Conservation (phyloP, 1,139 yeast species). For the Tardiomyces digboiensis region DNA sequence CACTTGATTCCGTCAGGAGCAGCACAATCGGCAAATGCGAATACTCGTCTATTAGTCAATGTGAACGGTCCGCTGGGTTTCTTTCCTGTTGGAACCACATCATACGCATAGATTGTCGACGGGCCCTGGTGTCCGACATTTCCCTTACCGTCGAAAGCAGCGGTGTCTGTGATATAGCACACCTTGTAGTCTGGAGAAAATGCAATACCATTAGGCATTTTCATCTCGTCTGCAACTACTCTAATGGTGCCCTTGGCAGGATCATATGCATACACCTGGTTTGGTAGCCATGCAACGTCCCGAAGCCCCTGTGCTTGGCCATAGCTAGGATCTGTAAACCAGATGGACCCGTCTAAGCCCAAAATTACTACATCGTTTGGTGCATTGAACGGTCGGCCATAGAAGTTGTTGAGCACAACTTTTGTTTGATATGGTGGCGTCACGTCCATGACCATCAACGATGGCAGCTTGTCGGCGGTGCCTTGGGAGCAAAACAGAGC, state of each 20-base stretch:
- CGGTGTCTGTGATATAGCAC: slow-evolving; percentile 20
- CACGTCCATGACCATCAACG: slow-evolving; percentile 12
- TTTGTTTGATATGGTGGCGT: slow-evolving; percentile 9
- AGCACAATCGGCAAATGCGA: slow-evolving; percentile 19
- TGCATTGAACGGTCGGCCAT: slow-evolving; percentile 19
- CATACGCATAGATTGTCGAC: slow-evolving; percentile 18
- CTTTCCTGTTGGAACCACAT: slow-evolving; percentile 8
- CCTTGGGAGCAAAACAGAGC: slow-evolving; percentile 17
- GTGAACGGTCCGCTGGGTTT: slow-evolving; percentile 8
- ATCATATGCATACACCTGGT: slow-evolving; percentile 19
- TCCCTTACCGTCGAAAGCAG: slow-evolving; percentile 4
- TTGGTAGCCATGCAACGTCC: slow-evolving; percentile 12
- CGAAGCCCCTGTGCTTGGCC: slow-evolving; percentile 16
- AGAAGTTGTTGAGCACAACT: slow-evolving; percentile 11
- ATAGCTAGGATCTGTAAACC: slow-evolving; percentile 24
- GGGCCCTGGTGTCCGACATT: slow-evolving; percentile 6
- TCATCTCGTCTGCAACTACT: slow-evolving; percentile 19
- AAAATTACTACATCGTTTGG: slow-evolving; percentile 19
- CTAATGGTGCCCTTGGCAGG: slow-evolving; percentile 15
- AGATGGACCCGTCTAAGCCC: slow-evolving; percentile 16
- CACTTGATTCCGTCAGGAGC: slow-evolving; percentile 24
- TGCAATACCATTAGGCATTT: slow-evolving; percentile 19
- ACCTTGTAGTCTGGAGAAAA: slow-evolving; percentile 16
- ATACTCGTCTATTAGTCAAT: slow-evolving; percentile 15
- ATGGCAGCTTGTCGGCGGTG: slow-evolving; percentile 5